A percentile compares a stretch with the other conserved stretches of the same genome.
Conservation (phyloP, 2,329 filamentous ascomycete species). For the Penicillium sp. region DNA sequence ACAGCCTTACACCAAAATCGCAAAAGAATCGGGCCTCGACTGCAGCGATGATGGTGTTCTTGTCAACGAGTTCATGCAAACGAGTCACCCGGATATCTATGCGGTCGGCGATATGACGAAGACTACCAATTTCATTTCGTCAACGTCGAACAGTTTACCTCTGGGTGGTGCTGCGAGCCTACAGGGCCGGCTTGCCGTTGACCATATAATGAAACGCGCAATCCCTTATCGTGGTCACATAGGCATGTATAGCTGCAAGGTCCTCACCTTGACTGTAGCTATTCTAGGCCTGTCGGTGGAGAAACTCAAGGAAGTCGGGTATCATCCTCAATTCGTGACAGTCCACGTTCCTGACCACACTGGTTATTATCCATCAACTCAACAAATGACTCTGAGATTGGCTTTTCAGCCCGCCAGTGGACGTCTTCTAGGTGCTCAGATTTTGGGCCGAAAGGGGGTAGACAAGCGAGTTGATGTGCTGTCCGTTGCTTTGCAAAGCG, state of each 20-base stretch:
- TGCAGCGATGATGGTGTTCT: not conserved
- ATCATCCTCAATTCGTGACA: conserved; percentile 10
- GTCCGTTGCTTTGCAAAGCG: not conserved
- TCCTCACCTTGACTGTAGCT: not conserved
- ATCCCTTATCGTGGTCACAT: not conserved
- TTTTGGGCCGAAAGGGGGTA: not conserved
- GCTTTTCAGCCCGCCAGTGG: not conserved
- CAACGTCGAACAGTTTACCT: not conserved
- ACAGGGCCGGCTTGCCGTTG: conserved; percentile 1
- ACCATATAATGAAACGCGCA: not conserved
- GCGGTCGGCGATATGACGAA: not conserved
- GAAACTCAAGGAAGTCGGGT: conserved; percentile 1
- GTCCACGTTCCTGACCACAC: conserved; percentile 7
- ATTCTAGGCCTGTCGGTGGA: not conserved
- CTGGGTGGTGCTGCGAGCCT: not conserved
- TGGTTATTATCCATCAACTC: conserved; percentile 5
- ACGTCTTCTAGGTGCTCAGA: not conserved
- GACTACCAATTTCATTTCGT: not conserved
- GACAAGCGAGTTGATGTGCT: conserved; percentile 1
- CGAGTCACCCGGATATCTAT: not conserved
- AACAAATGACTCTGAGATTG: not conserved
- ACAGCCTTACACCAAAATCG: not conserved
- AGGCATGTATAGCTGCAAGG: not conserved
- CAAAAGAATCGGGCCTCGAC: not conserved
- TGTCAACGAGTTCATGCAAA: conserved; percentile 2